Evolutionary conservation across 306 rosid species (phyloP).

Genomic region (Psophocarpus tetragonolobus): DNA sequence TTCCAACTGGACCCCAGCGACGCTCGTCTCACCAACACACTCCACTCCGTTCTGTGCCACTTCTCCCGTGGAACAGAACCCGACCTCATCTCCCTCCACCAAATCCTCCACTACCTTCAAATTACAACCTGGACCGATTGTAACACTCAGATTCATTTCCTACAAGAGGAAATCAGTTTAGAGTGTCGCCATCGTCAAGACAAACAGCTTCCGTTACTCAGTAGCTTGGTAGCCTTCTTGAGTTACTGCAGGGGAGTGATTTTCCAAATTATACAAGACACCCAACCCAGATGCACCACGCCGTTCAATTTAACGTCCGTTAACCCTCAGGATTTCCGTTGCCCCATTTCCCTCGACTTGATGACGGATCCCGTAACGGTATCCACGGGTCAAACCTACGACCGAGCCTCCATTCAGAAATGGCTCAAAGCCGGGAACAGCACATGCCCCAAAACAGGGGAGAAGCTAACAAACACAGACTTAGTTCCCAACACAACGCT

Average conservation of each 20-base stretch:
- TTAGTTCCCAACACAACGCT: conserved; percentile 65
- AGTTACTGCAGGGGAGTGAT: conserved; percentile 63
- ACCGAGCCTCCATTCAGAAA: conserved; percentile 67
- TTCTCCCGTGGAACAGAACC: conserved; percentile 69
- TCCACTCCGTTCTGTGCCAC: conserved; percentile 40
- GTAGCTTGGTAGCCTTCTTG: conserved; percentile 63
- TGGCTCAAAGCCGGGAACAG: conserved; percentile 77
- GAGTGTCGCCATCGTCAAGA: conserved; percentile 28
- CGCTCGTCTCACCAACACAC: conserved; percentile 5
- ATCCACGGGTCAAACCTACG: conserved; percentile 92
- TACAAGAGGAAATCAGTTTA: conserved; percentile 55
- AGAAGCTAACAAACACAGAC: conserved; percentile 53
- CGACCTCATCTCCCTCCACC: conserved; percentile 22
- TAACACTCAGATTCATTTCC: conserved; percentile 55
- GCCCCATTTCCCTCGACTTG: conserved; percentile 80
- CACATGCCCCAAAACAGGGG: conserved; percentile 85
- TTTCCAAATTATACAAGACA: conserved; percentile 50
- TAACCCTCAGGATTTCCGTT: conserved; percentile 70
- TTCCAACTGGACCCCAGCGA: conserved; percentile 52
- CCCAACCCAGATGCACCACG: conserved; percentile 25
- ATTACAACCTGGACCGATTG: conserved; percentile 66
- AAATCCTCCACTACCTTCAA: conserved; percentile 48
- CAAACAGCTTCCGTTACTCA: conserved; percentile 48
- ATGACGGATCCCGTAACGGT: conserved; percentile 90
- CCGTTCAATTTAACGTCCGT: conserved; percentile 25